Percentiles rank a stretch among this genome's conserved stretches.
These are phyloP conservation scores for Aspergillus kassunensis DNA, from an alignment of 495 filamentous ascomycete species.

Conservation along the genomic window DNA sequence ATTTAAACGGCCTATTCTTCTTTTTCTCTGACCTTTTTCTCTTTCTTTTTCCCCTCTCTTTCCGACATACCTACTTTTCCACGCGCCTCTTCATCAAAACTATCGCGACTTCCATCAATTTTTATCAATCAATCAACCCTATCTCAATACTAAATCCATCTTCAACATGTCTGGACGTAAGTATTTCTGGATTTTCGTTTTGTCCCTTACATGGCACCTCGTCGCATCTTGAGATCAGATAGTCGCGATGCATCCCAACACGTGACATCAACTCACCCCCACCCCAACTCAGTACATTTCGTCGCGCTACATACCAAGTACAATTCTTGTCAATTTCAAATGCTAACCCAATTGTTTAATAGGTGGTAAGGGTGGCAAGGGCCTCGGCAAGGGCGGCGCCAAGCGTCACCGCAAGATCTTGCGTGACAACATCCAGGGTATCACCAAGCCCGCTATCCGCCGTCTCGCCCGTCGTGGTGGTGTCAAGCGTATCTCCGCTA, in stretches of 20 bases:
- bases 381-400: conserved; percentile 87
- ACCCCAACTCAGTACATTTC: neutral
- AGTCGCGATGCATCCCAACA: conserved; percentile 8
- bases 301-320: neutral
- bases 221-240: conserved; percentile 8
- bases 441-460: conserved; percentile 69
- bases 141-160: conserved; percentile 17
- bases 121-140: conserved; percentile 24
- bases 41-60: conserved; percentile 22
- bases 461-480: conserved; percentile 60
- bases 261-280: conserved; percentile 14
- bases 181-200: conserved; percentile 36
- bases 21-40: conserved; percentile 12
- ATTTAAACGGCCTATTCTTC: conserved; percentile 29
- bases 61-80: conserved; percentile 12
- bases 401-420: conserved; percentile 99
- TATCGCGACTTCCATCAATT: conserved; percentile 24
- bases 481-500: conserved; percentile 65
- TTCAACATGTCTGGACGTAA: conserved; percentile 94
- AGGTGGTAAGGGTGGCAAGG: conserved; percentile 91
- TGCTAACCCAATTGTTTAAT: conserved; percentile 21
- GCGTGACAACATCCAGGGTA: conserved; percentile 96
- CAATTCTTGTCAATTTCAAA: neutral
- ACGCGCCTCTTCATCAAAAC: conserved; percentile 15
- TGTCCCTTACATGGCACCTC: neutral